A percentile compares a stretch with the other conserved stretches of the same genome.
These are phyloP conservation scores for Magnaporthiopsis incrustans DNA, from an alignment of 2,329 filamentous ascomycete species.

Conservation along the genomic window DNA sequence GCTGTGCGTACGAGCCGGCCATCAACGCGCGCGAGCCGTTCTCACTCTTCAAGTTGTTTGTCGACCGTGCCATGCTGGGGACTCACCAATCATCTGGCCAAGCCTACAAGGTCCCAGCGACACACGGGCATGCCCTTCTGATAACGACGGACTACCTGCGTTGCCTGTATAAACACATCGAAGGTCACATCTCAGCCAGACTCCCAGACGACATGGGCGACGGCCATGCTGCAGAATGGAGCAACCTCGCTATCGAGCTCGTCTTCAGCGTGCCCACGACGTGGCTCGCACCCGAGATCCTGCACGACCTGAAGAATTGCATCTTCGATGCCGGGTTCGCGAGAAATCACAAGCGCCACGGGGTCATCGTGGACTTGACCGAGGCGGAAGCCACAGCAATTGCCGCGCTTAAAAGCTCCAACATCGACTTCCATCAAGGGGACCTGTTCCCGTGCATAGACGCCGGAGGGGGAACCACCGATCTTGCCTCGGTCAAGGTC, in stretches of 20 bases:
- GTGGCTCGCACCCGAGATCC: slow-evolving; percentile 40
- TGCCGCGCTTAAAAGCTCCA: slow-evolving; percentile 34
- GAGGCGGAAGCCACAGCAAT: slow-evolving; percentile 41
- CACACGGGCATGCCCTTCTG: slow-evolving; percentile 32
- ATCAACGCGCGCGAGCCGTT: slow-evolving; percentile 23
- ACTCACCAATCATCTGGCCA: slow-evolving; percentile 25
- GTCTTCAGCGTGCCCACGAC: slow-evolving; percentile 51
- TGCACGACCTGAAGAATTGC: slow-evolving; percentile 41
- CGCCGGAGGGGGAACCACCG: slow-evolving; percentile 38
- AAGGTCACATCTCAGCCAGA: slow-evolving; percentile 32
- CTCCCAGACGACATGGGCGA: slow-evolving; percentile 23
- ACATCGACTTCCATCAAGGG: slow-evolving; percentile 27
- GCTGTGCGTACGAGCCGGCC: slow-evolving; percentile 38
- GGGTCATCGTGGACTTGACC: slow-evolving; percentile 34
- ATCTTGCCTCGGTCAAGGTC: slow-evolving; percentile 27
- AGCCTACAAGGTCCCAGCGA: slow-evolving; percentile 34
- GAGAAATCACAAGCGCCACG: slow-evolving; percentile 27
- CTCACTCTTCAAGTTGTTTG: slow-evolving; percentile 49
- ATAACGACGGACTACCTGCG: slow-evolving; percentile 41
- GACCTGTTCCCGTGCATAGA: slow-evolving; percentile 36
- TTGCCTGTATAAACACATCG: slow-evolving; percentile 40
- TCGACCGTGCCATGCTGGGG: slow-evolving; percentile 35
- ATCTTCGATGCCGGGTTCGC: slow-evolving; percentile 43
- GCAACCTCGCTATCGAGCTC: slow-evolving; percentile 38
- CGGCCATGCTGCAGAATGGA: slow-evolving; percentile 30